A percentile compares a stretch with the other conserved stretches of the same genome.
Conservation (phyloP, 352 stramenopile genomes). For the Phytophthora boehmeriae region DNA sequence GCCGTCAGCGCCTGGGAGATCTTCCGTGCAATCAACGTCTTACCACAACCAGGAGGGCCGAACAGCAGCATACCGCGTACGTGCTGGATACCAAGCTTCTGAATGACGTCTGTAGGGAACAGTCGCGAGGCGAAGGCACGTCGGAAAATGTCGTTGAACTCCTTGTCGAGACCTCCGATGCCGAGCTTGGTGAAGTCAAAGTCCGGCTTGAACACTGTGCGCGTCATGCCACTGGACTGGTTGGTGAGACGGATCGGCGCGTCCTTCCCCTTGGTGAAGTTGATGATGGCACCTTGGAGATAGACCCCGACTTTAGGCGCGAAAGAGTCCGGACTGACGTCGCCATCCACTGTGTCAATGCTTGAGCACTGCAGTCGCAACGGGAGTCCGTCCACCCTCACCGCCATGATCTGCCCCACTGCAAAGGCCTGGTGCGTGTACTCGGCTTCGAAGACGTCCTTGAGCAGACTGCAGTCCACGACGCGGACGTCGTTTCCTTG, state of each 20-base stretch:
- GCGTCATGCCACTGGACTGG: slow-evolving; percentile 74
- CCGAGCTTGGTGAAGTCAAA: slow-evolving; percentile 99
- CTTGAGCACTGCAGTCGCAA: slow-evolving; percentile 65
- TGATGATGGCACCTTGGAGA: slow-evolving; percentile 71
- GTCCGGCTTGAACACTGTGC: slow-evolving; percentile 94
- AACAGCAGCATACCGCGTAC: slow-evolving; percentile 94
- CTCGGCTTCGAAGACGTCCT: slow-evolving; percentile 68
- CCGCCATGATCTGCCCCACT: slow-evolving; percentile 73
- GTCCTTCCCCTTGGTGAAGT: slow-evolving; percentile 82
- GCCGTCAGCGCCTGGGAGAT: slow-evolving; percentile 97
- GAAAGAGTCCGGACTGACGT: slow-evolving; percentile 31
- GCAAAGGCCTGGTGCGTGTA: slow-evolving; percentile 81
- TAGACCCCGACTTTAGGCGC: slow-evolving; percentile 54
- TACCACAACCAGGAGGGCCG: slow-evolving; percentile 91
- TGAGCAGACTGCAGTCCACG: slow-evolving; percentile 77
- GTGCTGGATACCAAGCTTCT: slow-evolving; percentile 99
- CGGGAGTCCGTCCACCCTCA: slow-evolving; percentile 67
- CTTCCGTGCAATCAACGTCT: slow-evolving; percentile 99
- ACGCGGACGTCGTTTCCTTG: slow-evolving; percentile 64
- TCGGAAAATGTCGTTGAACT: slow-evolving; percentile 99
- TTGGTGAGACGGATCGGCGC: slow-evolving; percentile 79
- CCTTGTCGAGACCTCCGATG: slow-evolving; percentile 98
- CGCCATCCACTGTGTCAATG: slow-evolving; percentile 60
- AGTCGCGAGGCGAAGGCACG: slow-evolving; percentile 98
- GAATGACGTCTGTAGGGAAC: slow-evolving; percentile 95